Evolutionary conservation across 495 filamentous ascomycete species (phyloP), one percentile per base, ranked within the genome.

Genomic region (Ramalina intermedia): DNA sequence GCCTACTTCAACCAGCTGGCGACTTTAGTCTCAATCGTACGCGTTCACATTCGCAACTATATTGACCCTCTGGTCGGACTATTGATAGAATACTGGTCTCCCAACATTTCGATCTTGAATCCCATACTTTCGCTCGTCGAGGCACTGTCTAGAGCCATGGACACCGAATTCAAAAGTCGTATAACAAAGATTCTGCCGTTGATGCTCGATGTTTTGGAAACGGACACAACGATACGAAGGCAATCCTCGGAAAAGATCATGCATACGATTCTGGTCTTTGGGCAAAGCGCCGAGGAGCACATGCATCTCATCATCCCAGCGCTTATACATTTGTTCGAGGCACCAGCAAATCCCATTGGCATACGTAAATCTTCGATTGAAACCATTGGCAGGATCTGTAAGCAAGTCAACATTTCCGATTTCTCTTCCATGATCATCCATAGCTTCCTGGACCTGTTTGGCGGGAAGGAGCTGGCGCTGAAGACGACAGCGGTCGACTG

Each of bases 221-320:
- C 84, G 51, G 88, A 96, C 56, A 65, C 63, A n/a, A 78, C 80
- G 6, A 71, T 72, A 2, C 82, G 81, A 55, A 70, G 84, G 17
- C 74, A 78, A 42, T 81, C 90, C 12, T 89, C 85, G 0, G 87
- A 94, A 62, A 87, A 82, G 55, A 86, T 96, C 16, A 72, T 99
- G 12, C 93, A 96, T 63, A 86, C 89, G 2, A 91, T 99, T 58
- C 69, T 96, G 37, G 82, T 99, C 0, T 96, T 99, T 62, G 91
- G 93, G n/a, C 80, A 87, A 13, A 95, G 87, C 58, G 84, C 81
- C 14, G 91, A 96, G 61, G 90, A 96, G 61, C 96, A 96, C 64
- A 96, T 99, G 91, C 91, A 96, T 63, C 73, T 99, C 26, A 96
- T 99, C 55, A 88, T 99, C 35, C 91, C 91, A 7, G 82, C 89